phyloP scores from a whole-genome alignment of 441 rosid genomes.

The Bruguiera hainesii region DNA sequence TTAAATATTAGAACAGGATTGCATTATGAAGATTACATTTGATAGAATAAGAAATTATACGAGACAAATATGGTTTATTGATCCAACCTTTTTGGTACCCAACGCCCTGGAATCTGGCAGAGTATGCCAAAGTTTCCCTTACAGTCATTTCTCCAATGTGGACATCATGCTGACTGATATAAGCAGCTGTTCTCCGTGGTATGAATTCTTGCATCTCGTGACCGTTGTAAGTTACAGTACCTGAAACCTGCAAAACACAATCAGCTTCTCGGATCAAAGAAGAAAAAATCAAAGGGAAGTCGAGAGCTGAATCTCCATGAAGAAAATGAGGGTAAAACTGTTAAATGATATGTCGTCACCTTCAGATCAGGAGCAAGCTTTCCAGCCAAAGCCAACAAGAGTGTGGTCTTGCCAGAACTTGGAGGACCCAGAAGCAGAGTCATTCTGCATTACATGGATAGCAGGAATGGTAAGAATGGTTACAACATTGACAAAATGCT shows the following conservation, averaged over 20 bases:
- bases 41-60: background rate
- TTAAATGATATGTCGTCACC: constrained; percentile 3
- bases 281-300: background rate
- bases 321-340: background rate
- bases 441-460: constrained; percentile 26
- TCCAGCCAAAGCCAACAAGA: constrained; percentile 54
- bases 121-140: constrained; percentile 17
- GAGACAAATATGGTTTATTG: no score
- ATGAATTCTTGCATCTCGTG: constrained; percentile 16
- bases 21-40: background rate
- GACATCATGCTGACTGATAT: constrained; percentile 21
- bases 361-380: constrained; percentile 31
- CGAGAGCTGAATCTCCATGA: background rate
- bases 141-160: constrained; percentile 23
- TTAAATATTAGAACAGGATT: background rate
- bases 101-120: constrained; percentile 21
- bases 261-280: background rate
- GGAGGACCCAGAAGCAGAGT: constrained; percentile 70
- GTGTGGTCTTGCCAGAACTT: constrained; percentile 59
- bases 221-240: constrained; percentile 17
- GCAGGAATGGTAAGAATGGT: background rate
- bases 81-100: constrained; percentile 12
- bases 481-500: background rate
- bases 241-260: constrained; percentile 5
- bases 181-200: constrained; percentile 17